phyloP scores from a whole-genome alignment of 2,329 filamentous ascomycete genomes.

The Dactylonectria estremocensis region DNA sequence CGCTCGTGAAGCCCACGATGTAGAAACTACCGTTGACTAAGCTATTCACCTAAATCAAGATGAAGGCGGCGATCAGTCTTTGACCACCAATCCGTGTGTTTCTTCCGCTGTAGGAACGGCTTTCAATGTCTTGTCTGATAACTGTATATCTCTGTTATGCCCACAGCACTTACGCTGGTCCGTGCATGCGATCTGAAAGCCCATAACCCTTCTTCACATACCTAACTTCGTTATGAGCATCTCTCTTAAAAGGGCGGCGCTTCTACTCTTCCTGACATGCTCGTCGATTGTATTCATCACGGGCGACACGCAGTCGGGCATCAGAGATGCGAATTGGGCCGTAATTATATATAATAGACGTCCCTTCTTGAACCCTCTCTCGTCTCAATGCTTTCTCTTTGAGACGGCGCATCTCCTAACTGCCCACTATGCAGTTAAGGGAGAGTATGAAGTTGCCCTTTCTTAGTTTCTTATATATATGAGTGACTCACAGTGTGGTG shows the following conservation, averaged over 20 bases:
- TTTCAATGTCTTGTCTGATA: background rate
- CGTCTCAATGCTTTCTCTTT: background rate
- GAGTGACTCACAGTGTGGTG: too few relatives aligned
- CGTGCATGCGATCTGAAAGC: too few relatives aligned
- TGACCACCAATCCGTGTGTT: background rate
- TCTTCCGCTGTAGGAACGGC: background rate
- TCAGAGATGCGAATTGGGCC: background rate
- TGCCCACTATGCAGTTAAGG: background rate
- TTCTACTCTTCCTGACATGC: background rate
- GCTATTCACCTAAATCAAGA: background rate
- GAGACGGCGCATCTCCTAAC: background rate
- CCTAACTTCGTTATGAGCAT: background rate
- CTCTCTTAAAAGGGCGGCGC: background rate
- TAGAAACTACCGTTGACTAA: background rate
- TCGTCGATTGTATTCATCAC: background rate
- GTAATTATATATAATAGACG: background rate
- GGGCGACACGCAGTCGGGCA: background rate
- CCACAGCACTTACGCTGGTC: background rate
- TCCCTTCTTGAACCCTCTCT: background rate
- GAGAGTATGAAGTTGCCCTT: too few relatives aligned
- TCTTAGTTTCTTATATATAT: too few relatives aligned
- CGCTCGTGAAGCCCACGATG: background rate
- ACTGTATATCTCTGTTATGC: background rate
- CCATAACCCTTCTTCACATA: too few relatives aligned
- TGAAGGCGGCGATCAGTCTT: background rate